phyloP scores from a whole-genome alignment of 495 filamentous ascomycete species.

The Corynascus novoguineensis region DNA sequence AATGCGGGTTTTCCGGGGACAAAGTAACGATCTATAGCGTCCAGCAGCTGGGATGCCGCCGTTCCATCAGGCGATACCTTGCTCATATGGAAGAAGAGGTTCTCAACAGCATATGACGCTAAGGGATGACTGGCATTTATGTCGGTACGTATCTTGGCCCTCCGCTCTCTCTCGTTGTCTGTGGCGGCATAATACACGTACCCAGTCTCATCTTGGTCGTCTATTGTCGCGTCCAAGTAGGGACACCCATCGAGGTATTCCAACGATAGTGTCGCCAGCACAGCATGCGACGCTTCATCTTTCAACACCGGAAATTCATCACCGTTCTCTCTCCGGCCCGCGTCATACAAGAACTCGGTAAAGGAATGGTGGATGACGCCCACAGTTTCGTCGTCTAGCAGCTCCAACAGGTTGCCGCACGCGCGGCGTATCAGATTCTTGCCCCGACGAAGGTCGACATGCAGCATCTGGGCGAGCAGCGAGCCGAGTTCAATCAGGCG shows the following conservation, averaged over 20 bases:
- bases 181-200: not conserved
- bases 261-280: constrained; percentile 1
- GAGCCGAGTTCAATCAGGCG: constrained; percentile 44
- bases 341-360: constrained; percentile 45
- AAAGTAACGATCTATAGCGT: not conserved
- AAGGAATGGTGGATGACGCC: constrained; percentile 49
- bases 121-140: constrained; percentile 7
- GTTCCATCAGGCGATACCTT: not conserved
- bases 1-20: not conserved
- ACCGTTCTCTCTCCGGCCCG: not conserved
- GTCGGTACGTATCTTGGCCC: not conserved
- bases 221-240: not conserved
- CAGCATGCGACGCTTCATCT: not conserved
- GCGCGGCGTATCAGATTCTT: constrained; percentile 13
- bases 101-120: constrained; percentile 15
- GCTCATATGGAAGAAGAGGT: constrained; percentile 15
- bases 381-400: constrained; percentile 44
- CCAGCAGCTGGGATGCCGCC: not conserved
- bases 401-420: constrained; percentile 44
- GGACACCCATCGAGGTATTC: constrained; percentile 8
- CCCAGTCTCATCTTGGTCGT: not conserved
- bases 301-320: not conserved
- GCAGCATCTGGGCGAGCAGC: constrained; percentile 25
- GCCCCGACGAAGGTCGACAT: not conserved
- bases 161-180: not conserved